Percentiles rank a stretch among this genome's conserved stretches.
Evolutionary conservation across 352 stramenopile genomes (phyloP).

Genomic region (Phytophthora hibernalis): DNA sequence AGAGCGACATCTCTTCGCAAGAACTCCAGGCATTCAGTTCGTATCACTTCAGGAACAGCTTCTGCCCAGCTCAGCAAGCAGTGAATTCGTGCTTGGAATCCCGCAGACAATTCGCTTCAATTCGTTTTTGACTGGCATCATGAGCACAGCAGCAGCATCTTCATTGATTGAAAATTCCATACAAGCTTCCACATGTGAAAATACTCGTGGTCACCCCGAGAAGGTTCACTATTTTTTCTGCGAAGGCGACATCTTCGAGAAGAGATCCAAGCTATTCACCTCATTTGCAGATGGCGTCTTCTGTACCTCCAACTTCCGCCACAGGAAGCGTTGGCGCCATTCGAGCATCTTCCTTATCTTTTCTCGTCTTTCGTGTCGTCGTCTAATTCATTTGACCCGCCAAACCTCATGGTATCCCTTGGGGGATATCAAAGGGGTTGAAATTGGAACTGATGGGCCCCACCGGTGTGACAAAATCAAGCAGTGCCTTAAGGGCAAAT

Average conservation of each 20-base stretch:
- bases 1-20: conserved; percentile 34
- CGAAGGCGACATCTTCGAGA: conserved; percentile 39
- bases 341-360: conserved; percentile 57
- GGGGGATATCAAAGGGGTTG: conserved; percentile 44
- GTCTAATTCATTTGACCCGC: conserved; percentile 25
- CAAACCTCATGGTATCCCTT: conserved; percentile 39
- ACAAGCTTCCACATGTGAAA: neutral
- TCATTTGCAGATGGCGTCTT: conserved; percentile 72
- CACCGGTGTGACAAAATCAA: neutral
- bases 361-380: conserved; percentile 42
- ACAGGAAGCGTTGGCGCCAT: conserved; percentile 56
- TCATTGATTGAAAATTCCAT: neutral
- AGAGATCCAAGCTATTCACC: conserved; percentile 51
- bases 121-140: conserved; percentile 48
- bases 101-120: conserved; percentile 60
- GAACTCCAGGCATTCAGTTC: conserved; percentile 48
- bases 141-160: conserved; percentile 13
- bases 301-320: conserved; percentile 56
- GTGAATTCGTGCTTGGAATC: conserved; percentile 41
- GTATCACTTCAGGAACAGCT: conserved; percentile 55
- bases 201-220: neutral
- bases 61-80: neutral
- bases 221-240: conserved; percentile 63
- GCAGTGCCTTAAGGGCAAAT: neutral
- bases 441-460: conserved; percentile 23